These are phyloP conservation scores for Venturia asperata DNA, from an alignment of 2,329 filamentous ascomycete genomes.

Conservation along the genomic window DNA sequence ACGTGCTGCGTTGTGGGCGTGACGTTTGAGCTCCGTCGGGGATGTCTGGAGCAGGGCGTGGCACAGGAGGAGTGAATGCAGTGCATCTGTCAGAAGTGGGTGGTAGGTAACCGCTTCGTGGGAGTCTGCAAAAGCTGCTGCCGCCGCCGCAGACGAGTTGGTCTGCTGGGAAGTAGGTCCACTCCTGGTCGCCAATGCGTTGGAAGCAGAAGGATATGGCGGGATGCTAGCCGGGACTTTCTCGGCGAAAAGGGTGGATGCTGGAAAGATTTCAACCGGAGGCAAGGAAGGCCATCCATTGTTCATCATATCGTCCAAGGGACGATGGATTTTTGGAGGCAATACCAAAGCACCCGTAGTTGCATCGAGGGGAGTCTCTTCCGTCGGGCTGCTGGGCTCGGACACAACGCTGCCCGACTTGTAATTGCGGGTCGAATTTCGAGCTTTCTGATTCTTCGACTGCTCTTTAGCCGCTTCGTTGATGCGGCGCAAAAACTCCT, in stretches of 20 bases:
- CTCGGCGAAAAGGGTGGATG: constrained; percentile 16
- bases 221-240: constrained; percentile 14
- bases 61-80: constrained; percentile 70
- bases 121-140: constrained; percentile 36
- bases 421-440: background rate
- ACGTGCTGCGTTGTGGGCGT: constrained; percentile 74
- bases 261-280: constrained; percentile 16
- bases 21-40: constrained; percentile 66
- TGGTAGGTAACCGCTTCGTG: constrained; percentile 71
- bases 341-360: constrained; percentile 11
- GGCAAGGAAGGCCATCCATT: constrained; percentile 13
- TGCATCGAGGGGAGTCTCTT: constrained; percentile 6
- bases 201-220: constrained; percentile 11
- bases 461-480: constrained; percentile 46
- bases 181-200: background rate
- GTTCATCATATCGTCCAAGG: background rate
- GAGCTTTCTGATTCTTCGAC: constrained; percentile 6
- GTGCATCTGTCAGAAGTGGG: constrained; percentile 68
- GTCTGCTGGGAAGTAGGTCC: constrained; percentile 9
- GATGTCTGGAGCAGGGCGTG: constrained; percentile 77
- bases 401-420: background rate
- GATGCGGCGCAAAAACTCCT: constrained; percentile 52
- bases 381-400: constrained; percentile 1
- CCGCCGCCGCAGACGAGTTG: constrained; percentile 30
- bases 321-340: constrained; percentile 2